phyloP scores from a whole-genome alignment of 306 rosid genomes.

The Rosa lucieae region DNA sequence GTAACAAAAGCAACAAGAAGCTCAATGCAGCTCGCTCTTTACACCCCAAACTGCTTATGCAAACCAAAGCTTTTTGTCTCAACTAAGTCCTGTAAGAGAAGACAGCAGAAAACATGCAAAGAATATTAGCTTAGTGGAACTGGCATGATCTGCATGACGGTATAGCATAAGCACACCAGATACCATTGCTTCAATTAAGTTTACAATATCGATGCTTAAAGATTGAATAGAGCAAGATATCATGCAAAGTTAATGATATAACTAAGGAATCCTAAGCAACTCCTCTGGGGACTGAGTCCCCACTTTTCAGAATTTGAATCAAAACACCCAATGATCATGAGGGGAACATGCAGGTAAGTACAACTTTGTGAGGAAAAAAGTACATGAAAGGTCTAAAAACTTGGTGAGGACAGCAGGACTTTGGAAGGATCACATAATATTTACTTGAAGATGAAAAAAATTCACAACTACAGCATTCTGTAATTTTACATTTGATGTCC shows the following conservation, averaged over 20 bases:
- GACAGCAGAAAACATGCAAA: background rate
- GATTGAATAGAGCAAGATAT: background rate
- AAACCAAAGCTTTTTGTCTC: slow-evolving; percentile 4
- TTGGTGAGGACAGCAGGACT: background rate
- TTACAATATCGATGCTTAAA: background rate
- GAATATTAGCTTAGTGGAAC: background rate
- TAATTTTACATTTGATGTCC: background rate
- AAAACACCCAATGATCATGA: background rate
- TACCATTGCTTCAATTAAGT: background rate
- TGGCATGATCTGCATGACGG: background rate
- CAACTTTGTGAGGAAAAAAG: background rate
- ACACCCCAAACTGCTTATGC: slow-evolving; percentile 16
- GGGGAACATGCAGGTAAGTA: background rate
- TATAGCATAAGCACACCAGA: background rate
- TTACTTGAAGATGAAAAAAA: background rate
- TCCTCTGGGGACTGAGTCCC: background rate
- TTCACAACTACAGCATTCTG: background rate
- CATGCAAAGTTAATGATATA: background rate
- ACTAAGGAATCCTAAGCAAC: background rate
- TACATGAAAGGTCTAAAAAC: background rate
- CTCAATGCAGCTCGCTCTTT: background rate
- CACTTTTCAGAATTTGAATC: background rate
- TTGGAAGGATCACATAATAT: background rate
- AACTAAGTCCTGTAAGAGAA: slow-evolving; percentile 23
- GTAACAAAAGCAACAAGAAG: background rate